Evolutionary conservation across 805 yeast genomes (phyloP).

Genomic region (Hanseniaspora occidentalis): DNA sequence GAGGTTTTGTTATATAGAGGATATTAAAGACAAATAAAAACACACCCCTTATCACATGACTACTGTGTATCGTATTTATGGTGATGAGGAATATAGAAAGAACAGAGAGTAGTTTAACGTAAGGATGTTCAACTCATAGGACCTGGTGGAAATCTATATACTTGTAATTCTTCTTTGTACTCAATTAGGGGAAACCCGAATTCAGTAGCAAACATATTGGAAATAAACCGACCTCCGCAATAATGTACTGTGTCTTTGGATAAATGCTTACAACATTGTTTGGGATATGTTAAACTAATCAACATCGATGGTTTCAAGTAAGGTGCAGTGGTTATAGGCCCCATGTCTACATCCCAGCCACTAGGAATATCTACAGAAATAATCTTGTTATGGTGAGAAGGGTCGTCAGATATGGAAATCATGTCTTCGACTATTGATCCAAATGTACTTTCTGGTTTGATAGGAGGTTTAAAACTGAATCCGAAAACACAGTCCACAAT

Average conservation of each 20-base stretch:
- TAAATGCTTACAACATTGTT: slow-evolving; percentile 60
- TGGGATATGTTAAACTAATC: slow-evolving; percentile 87
- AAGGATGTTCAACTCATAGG: neutral
- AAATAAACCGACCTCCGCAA: slow-evolving; percentile 84
- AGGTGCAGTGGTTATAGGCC: slow-evolving; percentile 35
- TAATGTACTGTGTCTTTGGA: slow-evolving; percentile 42
- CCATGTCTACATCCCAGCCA: slow-evolving; percentile 93
- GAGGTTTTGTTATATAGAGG: neutral
- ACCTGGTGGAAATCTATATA: slow-evolving; percentile 8
- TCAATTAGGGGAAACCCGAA: slow-evolving; percentile 58
- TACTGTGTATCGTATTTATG: neutral
- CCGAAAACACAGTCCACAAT: slow-evolving; percentile 85
- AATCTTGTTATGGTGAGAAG: slow-evolving; percentile 22
- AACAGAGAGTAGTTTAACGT: neutral
- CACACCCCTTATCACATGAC: neutral
- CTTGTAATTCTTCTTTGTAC: slow-evolving; percentile 40
- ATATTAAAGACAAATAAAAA: no score
- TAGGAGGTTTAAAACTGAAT: slow-evolving; percentile 82
- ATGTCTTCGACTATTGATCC: slow-evolving; percentile 24
- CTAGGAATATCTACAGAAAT: slow-evolving; percentile 84
- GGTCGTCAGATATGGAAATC: slow-evolving; percentile 7
- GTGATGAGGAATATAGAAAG: no score
- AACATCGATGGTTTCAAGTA: slow-evolving; percentile 50
- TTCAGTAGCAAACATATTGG: slow-evolving; percentile 49
- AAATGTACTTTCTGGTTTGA: slow-evolving; percentile 33